Percentiles rank a stretch among this genome's conserved stretches.
These are phyloP conservation scores for Cryptosporidium muris DNA, from an alignment of 169 alveolate genomes.

Conservation along the genomic window DNA sequence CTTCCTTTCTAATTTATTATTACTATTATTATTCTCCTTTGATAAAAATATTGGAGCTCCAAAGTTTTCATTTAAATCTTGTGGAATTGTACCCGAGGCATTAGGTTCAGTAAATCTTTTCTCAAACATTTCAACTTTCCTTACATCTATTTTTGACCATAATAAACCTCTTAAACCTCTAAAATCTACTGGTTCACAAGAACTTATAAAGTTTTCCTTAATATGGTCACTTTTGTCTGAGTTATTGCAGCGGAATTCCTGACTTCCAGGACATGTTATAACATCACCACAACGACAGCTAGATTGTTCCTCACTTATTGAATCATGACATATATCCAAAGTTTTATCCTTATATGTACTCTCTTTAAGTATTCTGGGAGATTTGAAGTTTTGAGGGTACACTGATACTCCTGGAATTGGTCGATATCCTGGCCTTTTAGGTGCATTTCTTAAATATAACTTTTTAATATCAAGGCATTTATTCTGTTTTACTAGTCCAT, in stretches of 20 bases:
- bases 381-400: conserved; percentile 52
- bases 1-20: neutral
- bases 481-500: conserved; percentile 5
- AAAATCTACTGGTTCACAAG: conserved; percentile 47
- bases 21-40: neutral
- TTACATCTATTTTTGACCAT: conserved; percentile 56
- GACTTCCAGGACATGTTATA: conserved; percentile 65
- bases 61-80: conserved; percentile 37
- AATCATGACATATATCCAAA: neutral
- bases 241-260: conserved; percentile 38
- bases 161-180: conserved; percentile 63
- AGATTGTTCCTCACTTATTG: conserved; percentile 16
- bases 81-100: conserved; percentile 60
- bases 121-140: conserved; percentile 64
- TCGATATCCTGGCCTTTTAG: conserved; percentile 58
- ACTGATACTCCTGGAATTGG: conserved; percentile 68
- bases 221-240: neutral
- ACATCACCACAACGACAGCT: conserved; percentile 66
- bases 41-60: conserved; percentile 39
- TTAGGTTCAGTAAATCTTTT: conserved; percentile 62
- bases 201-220: neutral
- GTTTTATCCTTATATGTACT: neutral
- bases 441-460: conserved; percentile 55
- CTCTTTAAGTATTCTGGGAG: conserved; percentile 22
- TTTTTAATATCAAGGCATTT: conserved; percentile 42